A percentile compares a stretch with the other conserved stretches of the same genome.
These are phyloP conservation scores for Suillus placidus DNA, from an alignment of 768 basidiomycete genomes.

Conservation along the genomic window DNA sequence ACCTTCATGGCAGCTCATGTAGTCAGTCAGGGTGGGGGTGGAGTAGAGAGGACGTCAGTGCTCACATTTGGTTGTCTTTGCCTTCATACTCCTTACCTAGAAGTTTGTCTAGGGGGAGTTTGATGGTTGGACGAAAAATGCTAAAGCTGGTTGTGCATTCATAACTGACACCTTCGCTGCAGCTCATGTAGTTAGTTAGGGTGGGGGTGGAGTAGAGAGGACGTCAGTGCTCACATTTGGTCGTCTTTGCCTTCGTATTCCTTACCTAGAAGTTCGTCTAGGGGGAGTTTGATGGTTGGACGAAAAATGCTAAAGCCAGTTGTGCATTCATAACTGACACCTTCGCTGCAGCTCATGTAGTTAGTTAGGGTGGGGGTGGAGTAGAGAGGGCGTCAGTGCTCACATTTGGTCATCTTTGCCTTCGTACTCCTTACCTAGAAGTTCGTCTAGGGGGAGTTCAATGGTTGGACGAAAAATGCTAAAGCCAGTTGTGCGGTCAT, in stretches of 20 bases:
- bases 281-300: constrained; percentile 82
- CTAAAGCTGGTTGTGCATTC: constrained; percentile 54
- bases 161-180: constrained; percentile 71
- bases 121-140: constrained; percentile 77
- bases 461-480: too few species aligned
- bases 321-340: constrained; percentile 50
- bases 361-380: too few species aligned
- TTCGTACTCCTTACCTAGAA: too few species aligned
- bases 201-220: constrained; percentile 67
- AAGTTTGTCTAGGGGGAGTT: constrained; percentile 81
- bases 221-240: constrained; percentile 25
- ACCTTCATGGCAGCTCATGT: constrained; percentile 71
- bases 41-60: too few species aligned
- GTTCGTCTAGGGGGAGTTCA: too few species aligned
- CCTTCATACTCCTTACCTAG: constrained; percentile 37
- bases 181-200: constrained; percentile 66
- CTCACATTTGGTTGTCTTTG: not conserved
- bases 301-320: constrained; percentile 64
- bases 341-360: constrained; percentile 83
- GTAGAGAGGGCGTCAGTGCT: too few species aligned
- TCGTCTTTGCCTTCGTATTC: constrained; percentile 23
- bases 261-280: constrained; percentile 68
- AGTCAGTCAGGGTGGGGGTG: constrained; percentile 22
- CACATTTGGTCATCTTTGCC: too few species aligned
- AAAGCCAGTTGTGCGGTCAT: too few species aligned